Base-by-base conservation (phyloP, 2,329 filamentous ascomycete species). In the Nakataea oryzae region DNA sequence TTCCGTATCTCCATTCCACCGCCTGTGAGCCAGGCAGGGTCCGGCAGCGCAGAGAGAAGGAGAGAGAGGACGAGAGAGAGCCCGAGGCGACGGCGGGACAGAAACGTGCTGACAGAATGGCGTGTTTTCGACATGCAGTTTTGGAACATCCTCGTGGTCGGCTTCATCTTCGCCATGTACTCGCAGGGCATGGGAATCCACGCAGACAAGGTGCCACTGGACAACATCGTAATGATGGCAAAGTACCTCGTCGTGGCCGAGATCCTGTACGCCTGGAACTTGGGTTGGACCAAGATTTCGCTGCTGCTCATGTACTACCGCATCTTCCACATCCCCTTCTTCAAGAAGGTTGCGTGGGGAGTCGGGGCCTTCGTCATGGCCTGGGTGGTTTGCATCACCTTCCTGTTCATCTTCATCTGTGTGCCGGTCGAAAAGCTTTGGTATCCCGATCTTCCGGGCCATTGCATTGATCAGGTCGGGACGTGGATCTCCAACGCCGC, bases 321-420 rank as follows among this genome's bases (percentile, higher is more conserved):
- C 66, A 80, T 83, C 65, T 83, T 83, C 68, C 77, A 72, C 26
- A 70, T 77, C 5, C 70, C 71, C 0, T 74, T 73, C 63, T 78
- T 81, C 64, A 75, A 75, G 66, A 75, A 71, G 63, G 74, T 74
- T 67, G 73, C 74, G 1, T 75, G 73, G 66, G 67, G 70, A 3
- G 72, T 81, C 6, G 76, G 74, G 11, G 63, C 66, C 21, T 75
- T 83, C 8, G 73, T 78, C 50, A 72, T 81, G 62, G 69, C 70
- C 27, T 83, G 81, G 79, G 75, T 76, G 32, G 69, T 82, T 34
- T 73, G 72, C 62, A 77, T 80, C 64, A 78, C 77, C 11, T 78
- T 79, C 60, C 72, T 81, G 54, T 79, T 77, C 68, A 75, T 81
- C 63, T 83, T 84, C 66, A 79, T 81, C 66, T 83, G 81, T 69